phyloP scores from a whole-genome alignment of 257 asterid species.

The Solanum bukasovii region DNA sequence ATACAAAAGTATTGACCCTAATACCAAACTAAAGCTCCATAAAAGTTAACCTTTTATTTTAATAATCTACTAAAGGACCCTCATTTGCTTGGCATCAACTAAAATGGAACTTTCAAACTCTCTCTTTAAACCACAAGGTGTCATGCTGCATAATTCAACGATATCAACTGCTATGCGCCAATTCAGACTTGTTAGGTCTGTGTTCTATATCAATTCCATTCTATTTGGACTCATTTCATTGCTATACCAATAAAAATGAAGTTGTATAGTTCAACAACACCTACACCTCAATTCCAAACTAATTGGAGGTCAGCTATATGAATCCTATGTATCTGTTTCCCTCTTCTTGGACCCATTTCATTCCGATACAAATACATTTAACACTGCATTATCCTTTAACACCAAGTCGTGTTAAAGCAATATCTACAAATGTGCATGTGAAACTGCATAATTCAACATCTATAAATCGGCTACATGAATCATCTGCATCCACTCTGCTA shows the following conservation, averaged over 20 bases:
- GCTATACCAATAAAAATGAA: neutral
- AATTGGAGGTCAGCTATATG: neutral
- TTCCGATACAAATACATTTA: neutral
- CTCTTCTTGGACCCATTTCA: neutral
- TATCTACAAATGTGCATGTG: neutral
- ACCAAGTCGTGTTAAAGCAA: neutral
- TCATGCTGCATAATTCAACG: neutral
- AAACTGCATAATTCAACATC: neutral
- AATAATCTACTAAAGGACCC: neutral
- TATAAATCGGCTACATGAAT: neutral
- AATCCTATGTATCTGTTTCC: neutral
- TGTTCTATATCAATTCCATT: neutral
- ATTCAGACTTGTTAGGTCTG: neutral
- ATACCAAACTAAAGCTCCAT: neutral
- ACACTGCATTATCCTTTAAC: neutral
- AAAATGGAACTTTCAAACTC: neutral
- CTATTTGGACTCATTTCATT: neutral
- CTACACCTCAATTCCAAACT: neutral
- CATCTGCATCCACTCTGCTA: neutral
- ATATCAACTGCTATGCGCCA: neutral
- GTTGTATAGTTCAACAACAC: neutral
- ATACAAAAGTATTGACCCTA: neutral
- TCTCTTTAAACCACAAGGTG: neutral
- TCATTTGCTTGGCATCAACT: neutral
- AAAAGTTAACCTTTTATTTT: neutral